phyloP scores from a whole-genome alignment of 2,329 filamentous ascomycete species.

The Monilinia fructicola region DNA sequence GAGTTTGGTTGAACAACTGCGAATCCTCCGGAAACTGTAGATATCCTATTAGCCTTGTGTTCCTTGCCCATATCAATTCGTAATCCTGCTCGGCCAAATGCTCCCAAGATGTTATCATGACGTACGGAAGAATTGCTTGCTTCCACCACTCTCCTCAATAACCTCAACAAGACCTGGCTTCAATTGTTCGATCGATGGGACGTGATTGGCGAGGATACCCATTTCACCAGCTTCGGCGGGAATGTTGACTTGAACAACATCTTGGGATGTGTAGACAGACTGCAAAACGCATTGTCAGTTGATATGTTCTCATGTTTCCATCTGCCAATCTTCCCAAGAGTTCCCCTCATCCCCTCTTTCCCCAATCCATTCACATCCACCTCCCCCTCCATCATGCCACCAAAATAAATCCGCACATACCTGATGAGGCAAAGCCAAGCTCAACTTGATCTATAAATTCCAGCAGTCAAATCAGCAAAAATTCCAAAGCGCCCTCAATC shows the following conservation, averaged over 20 bases:
- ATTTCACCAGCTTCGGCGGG: constrained; percentile 97
- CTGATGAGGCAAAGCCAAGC: constrained; percentile 96
- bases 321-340: constrained; percentile 7
- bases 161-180: constrained; percentile 95
- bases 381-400: constrained; percentile 8
- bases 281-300: constrained; percentile 47
- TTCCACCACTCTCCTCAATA: constrained; percentile 82
- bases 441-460: constrained; percentile 79
- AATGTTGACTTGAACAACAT: constrained; percentile 94
- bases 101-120: constrained; percentile 35
- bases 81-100: neutral
- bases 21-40: constrained; percentile 88
- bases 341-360: neutral
- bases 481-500: neutral
- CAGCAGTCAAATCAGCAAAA: constrained; percentile 32
- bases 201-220: constrained; percentile 99
- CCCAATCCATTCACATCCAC: neutral
- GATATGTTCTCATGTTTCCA: neutral
- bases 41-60: constrained; percentile 5
- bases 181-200: constrained; percentile 97
- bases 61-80: neutral
- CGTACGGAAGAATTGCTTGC: constrained; percentile 99
- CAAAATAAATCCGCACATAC: constrained; percentile 56
- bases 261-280: constrained; percentile 68
- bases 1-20: constrained; percentile 96